phyloP scores from a whole-genome alignment of 257 asterid genomes.

The Lycium ferocissimum region DNA sequence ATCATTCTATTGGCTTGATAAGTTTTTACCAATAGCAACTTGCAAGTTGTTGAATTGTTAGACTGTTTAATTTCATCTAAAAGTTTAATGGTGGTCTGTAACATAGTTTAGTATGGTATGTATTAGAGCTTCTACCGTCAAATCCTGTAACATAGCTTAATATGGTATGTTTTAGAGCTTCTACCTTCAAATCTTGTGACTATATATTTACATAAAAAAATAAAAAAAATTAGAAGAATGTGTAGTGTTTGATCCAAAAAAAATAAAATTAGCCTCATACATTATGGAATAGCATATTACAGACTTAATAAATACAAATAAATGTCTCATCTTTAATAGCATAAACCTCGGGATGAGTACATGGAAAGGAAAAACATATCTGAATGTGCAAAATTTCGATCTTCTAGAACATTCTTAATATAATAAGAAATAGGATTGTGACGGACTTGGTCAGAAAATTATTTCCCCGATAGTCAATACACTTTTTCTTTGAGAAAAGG shows the following conservation, averaged over 20 bases:
- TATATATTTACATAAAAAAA: too few relatives aligned
- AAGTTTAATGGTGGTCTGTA: too few relatives aligned
- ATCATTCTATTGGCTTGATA: too few relatives aligned
- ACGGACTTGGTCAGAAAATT: not conserved
- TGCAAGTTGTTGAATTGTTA: too few relatives aligned
- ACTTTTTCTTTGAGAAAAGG: not conserved
- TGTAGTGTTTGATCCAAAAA: not conserved
- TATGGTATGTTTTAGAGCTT: too few relatives aligned
- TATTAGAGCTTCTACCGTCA: too few relatives aligned
- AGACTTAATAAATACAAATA: not conserved
- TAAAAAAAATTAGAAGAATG: not conserved
- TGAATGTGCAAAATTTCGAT: not conserved
- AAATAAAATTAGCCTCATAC: not conserved
- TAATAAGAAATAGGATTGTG: not conserved
- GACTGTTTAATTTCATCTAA: too few relatives aligned
- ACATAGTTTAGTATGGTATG: too few relatives aligned
- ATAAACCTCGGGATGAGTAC: not conserved
- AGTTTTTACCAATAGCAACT: too few relatives aligned
- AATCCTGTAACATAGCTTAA: too few relatives aligned
- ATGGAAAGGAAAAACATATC: not conserved
- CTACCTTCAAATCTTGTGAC: too few relatives aligned
- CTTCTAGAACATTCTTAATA: not conserved
- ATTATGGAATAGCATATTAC: not conserved
- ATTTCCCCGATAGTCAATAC: not conserved
- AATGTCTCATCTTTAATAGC: not conserved